Percentiles rank a stretch among this genome's conserved stretches.
Evolutionary conservation across 176 grass and related monocot genomes (phyloP).

Genomic region (Eleusine indica): DNA sequence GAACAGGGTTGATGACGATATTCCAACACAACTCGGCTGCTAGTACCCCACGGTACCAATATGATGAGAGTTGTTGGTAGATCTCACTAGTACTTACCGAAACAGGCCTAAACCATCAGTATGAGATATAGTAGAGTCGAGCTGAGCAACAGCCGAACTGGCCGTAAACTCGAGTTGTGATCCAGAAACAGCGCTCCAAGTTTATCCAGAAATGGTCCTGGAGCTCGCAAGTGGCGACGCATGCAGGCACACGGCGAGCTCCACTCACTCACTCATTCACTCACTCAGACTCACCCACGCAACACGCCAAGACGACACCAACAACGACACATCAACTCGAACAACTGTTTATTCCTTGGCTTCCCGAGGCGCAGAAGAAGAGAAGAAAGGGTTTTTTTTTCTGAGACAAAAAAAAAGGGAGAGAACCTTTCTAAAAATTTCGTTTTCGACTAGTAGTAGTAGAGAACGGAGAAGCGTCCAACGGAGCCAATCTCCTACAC

Average conservation of each 20-base stretch:
- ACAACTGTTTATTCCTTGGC: slow-evolving; percentile 17
- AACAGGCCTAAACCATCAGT: neutral
- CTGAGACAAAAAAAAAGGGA: too few species aligned
- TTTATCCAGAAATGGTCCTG: slow-evolving; percentile 12
- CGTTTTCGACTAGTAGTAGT: neutral
- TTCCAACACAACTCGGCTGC: too few species aligned
- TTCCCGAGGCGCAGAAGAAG: neutral
- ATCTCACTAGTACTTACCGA: too few species aligned
- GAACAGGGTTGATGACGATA: too few species aligned
- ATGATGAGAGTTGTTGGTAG: too few species aligned
- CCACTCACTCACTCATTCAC: neutral
- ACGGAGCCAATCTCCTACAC: neutral
- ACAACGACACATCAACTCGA: slow-evolving; percentile 1
- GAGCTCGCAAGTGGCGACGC: neutral
- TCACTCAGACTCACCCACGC: neutral
- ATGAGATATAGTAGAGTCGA: too few species aligned
- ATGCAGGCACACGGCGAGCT: neutral
- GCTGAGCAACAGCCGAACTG: neutral
- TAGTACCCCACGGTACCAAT: too few species aligned
- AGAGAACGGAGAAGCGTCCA: neutral
- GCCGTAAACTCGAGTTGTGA: neutral
- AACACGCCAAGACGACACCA: neutral
- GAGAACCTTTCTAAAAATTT: neutral
- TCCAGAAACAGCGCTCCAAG: neutral
- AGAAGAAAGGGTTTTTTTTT: too few species aligned